These are phyloP conservation scores for Sphaerosporella brunnea DNA, from an alignment of 495 filamentous ascomycete species.

Conservation along the genomic window DNA sequence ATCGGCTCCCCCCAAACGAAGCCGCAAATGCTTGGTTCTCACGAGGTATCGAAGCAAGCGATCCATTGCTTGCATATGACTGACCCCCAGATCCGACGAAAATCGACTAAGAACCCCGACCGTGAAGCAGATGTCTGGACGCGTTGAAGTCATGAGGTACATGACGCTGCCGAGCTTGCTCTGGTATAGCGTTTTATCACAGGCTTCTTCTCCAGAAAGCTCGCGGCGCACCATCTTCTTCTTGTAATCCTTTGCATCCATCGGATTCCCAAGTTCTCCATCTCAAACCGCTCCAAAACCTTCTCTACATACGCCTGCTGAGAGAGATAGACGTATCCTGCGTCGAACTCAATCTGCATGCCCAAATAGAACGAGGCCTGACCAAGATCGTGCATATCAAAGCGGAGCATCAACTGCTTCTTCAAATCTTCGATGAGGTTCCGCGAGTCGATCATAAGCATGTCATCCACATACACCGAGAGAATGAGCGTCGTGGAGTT, in stretches of 20 bases:
- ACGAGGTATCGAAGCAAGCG: neutral
- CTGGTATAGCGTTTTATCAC: neutral
- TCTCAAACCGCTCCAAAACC: neutral
- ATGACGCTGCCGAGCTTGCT: neutral
- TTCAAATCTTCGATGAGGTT: neutral
- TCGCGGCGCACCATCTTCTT: neutral
- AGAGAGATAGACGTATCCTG: neutral
- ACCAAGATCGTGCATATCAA: neutral
- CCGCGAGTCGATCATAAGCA: neutral
- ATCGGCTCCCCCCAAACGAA: neutral
- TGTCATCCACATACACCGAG: neutral
- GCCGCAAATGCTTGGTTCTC: neutral
- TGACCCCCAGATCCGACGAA: neutral
- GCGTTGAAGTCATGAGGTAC: too few relatives aligned
- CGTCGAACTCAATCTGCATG: neutral
- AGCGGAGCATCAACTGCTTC: neutral
- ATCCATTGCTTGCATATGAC: neutral
- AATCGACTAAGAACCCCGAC: too few relatives aligned
- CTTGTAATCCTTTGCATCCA: neutral
- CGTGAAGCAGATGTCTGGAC: too few relatives aligned
- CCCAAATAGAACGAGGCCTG: neutral
- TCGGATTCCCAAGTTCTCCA: neutral
- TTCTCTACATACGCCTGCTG: too few relatives aligned
- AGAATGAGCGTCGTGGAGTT: neutral
- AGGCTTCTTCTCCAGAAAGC: too few relatives aligned